Evolutionary conservation across 2,329 filamentous ascomycete species (phyloP), one percentile per base, ranked within the genome.

Genomic region (Trichoderma pleuroti): DNA sequence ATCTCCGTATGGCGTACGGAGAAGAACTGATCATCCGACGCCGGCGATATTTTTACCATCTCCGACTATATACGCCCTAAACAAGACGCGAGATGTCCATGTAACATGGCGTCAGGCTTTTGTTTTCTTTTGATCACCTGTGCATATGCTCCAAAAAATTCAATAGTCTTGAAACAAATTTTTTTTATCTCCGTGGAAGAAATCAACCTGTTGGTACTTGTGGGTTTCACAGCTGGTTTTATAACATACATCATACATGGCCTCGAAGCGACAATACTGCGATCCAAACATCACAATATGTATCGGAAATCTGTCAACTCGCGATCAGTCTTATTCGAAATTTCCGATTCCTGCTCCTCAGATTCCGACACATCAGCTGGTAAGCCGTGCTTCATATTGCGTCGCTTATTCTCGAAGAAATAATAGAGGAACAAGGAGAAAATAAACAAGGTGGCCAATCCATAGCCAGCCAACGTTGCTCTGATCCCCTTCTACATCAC

Each of bases 391-490:
- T 24, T 32, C 24, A 6, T 16, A 54, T 87, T 86, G 73, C 88
- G 88, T 74, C 81, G 84, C 73, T 80, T 82, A 73, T 88, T 88
- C 18, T 81, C 72, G 65, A 80, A 77, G 63, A 80, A 79, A 16
- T 88, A 75, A 71, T 88, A 87, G 5, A 76, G 36, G 18, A 86
- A 80, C 70, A 88, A 73, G 1, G 69, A 72, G 0, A 86, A 42
- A 3, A 82, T 81, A 54, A 87, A 76, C 2, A 79, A 75, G 1
- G 86, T 81, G 0, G 82, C 83, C 2, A 88, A 76, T 0, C 83
- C 79, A 74, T 88, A 89, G 74, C 86, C 88, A 30, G 87, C 78
- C 78, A 88, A 81, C 71, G 88, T 88, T 12, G 84, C 82, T 39
- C 80, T 80, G 76, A 89, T 88, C 0, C 86, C 86, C 0, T 85